These are phyloP conservation scores for Bocquillonia castaneifolia DNA, from an alignment of 441 rosid species.

Conservation along the genomic window DNA sequence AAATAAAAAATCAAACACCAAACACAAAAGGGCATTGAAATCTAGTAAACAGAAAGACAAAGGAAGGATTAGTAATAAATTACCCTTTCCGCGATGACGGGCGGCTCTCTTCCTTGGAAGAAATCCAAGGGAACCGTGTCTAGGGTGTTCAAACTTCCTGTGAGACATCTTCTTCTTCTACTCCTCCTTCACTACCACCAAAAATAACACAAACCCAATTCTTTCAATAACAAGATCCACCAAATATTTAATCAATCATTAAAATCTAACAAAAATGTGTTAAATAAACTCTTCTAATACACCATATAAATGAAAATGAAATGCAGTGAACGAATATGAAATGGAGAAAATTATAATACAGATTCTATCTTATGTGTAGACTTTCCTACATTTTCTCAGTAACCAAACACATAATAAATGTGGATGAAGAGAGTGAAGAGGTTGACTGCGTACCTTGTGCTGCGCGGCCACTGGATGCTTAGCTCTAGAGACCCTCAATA, in stretches of 20 bases:
- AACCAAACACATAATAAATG: slow-evolving; percentile 5
- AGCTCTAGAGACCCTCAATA: background rate
- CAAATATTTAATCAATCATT: background rate
- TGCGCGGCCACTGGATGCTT: slow-evolving; percentile 20
- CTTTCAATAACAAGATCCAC: background rate
- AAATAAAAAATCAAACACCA: no score
- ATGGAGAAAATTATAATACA: background rate
- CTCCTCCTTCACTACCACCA: slow-evolving; percentile 5
- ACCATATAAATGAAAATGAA: no score
- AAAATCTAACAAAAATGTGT: background rate
- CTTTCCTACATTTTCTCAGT: background rate
- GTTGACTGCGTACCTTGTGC: slow-evolving; percentile 8
- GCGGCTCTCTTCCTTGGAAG: slow-evolving; percentile 89
- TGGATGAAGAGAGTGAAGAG: background rate
- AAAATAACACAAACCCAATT: background rate
- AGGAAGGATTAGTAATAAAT: background rate
- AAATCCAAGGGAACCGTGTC: slow-evolving; percentile 94
- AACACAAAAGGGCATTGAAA: no score
- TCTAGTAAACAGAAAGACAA: background rate
- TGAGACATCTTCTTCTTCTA: slow-evolving; percentile 68
- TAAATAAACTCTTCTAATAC: background rate
- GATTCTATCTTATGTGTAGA: background rate
- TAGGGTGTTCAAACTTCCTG: slow-evolving; percentile 96
- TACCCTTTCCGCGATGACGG: slow-evolving; percentile 78
- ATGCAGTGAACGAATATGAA: background rate